These are phyloP conservation scores for Coemansia sp. DNA, from an alignment of 192 early-diverging fungal species.

Conservation along the genomic window DNA sequence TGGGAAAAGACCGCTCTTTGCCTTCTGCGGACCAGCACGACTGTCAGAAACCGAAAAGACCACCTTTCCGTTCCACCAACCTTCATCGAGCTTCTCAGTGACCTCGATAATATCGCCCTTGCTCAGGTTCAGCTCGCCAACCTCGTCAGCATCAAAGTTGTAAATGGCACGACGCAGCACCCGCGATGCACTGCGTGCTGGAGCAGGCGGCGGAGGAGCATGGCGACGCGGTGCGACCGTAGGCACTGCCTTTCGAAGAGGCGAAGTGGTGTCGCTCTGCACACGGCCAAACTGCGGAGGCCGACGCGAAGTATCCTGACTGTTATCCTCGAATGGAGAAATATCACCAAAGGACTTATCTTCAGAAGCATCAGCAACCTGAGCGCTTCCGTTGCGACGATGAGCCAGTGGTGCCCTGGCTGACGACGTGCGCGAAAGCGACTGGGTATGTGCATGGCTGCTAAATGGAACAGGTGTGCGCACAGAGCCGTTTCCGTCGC, in stretches of 20 bases:
- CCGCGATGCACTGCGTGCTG: constrained; percentile 34
- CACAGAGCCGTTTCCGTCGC: constrained; percentile 13
- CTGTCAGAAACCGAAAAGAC: constrained; percentile 51
- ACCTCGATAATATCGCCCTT: constrained; percentile 89
- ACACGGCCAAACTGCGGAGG: constrained; percentile 44
- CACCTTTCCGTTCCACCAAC: constrained; percentile 93
- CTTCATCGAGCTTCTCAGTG: constrained; percentile 82
- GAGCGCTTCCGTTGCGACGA: constrained; percentile 30
- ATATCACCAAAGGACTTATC: constrained; percentile 20
- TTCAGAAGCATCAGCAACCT: constrained; percentile 36
- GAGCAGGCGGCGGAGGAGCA: constrained; percentile 55
- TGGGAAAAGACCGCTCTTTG: constrained; percentile 84
- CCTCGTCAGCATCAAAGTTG: constrained; percentile 78
- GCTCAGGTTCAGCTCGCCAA: constrained; percentile 78
- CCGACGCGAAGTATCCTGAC: constrained; percentile 23
- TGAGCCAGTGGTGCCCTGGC: constrained; percentile 21
- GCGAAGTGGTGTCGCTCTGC: constrained; percentile 46
- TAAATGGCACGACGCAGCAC: constrained; percentile 69
- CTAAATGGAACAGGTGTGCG: constrained; percentile 38
- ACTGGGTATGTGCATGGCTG: constrained; percentile 10
- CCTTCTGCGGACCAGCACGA: constrained; percentile 30
- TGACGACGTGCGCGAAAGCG: constrained; percentile 32
- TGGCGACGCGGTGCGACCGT: constrained; percentile 52
- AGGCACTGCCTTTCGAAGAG: constrained; percentile 23
- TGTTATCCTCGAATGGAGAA: constrained; percentile 9